Conservation (phyloP, 768 basidiomycete species). For the Tricholoma terreum region DNA sequence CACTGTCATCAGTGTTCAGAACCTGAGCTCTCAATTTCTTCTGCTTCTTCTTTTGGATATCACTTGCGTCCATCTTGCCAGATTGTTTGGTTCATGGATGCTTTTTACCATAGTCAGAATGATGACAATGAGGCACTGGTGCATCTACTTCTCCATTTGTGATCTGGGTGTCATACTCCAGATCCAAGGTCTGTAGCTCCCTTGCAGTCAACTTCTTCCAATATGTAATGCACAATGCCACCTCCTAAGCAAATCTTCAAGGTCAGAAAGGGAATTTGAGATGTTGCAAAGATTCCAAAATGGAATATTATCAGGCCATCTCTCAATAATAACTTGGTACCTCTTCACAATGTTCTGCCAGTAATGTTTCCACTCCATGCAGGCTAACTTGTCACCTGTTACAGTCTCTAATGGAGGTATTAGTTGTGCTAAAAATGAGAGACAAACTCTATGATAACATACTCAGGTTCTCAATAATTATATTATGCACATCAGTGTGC, state of each 20-base stretch:
- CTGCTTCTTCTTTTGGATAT: background rate
- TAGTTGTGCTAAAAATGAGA: background rate
- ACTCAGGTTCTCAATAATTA: background rate
- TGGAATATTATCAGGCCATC: constrained; percentile 15
- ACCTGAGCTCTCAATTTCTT: background rate
- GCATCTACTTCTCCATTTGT: background rate
- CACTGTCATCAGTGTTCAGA: background rate
- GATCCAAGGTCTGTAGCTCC: constrained; percentile 6
- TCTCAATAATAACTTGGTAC: constrained; percentile 13
- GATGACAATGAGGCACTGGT: background rate
- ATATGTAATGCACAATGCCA: constrained; percentile 7
- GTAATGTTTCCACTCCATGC: constrained; percentile 15
- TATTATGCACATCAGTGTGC: background rate
- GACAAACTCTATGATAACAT: background rate
- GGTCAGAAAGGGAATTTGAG: constrained; percentile 6
- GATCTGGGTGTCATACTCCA: background rate
- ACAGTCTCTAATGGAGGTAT: background rate
- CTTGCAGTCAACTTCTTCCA: constrained; percentile 11
- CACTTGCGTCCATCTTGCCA: background rate
- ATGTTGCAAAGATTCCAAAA: constrained; percentile 17
- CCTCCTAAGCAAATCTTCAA: constrained; percentile 9
- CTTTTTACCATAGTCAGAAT: background rate
- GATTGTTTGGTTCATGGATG: background rate
- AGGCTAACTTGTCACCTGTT: constrained; percentile 8
- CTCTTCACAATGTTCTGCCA: constrained; percentile 12